Evolutionary conservation across 345 rosid species (phyloP).

Genomic region (Lepidium sativum): DNA sequence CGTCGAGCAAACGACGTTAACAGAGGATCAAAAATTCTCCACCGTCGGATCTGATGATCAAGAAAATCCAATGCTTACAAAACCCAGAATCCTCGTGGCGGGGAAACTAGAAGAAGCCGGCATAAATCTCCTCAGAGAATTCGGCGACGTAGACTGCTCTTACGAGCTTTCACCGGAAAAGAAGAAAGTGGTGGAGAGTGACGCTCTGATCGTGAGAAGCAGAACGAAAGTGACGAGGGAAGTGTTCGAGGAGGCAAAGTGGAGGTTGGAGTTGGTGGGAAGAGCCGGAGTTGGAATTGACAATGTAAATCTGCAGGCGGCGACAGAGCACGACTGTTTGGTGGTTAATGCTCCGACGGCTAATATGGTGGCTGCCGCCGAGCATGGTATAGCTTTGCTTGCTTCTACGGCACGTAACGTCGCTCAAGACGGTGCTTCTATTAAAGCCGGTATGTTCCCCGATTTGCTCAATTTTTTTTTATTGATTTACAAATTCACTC

Average conservation of each 20-base stretch:
- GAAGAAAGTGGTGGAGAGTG: slow-evolving; percentile 44
- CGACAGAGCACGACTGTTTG: slow-evolving; percentile 71
- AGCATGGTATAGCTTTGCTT: slow-evolving; percentile 73
- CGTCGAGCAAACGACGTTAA: slow-evolving; percentile 14
- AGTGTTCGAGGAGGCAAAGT: slow-evolving; percentile 67
- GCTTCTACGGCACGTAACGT: slow-evolving; percentile 71
- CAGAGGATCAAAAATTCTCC: neutral
- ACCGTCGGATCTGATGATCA: slow-evolving; percentile 6
- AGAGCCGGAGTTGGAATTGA: slow-evolving; percentile 87
- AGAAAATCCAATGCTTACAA: neutral
- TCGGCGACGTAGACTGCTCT: slow-evolving; percentile 58
- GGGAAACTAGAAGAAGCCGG: slow-evolving; percentile 88
- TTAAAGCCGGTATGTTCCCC: slow-evolving; percentile 57
- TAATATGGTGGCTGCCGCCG: slow-evolving; percentile 78
- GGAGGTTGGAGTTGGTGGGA: slow-evolving; percentile 73
- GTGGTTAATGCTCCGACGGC: slow-evolving; percentile 87
- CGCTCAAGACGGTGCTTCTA: slow-evolving; percentile 80
- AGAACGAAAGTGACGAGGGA: slow-evolving; percentile 77
- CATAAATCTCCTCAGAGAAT: slow-evolving; percentile 38
- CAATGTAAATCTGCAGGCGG: slow-evolving; percentile 83
- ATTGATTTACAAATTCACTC: neutral
- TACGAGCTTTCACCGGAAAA: slow-evolving; percentile 53
- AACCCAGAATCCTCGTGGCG: slow-evolving; percentile 54
- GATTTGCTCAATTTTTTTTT: too few species aligned
- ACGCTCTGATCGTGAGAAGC: slow-evolving; percentile 80